These are phyloP conservation scores for Geranium brycei DNA, from an alignment of 345 rosid species.

Conservation along the genomic window DNA sequence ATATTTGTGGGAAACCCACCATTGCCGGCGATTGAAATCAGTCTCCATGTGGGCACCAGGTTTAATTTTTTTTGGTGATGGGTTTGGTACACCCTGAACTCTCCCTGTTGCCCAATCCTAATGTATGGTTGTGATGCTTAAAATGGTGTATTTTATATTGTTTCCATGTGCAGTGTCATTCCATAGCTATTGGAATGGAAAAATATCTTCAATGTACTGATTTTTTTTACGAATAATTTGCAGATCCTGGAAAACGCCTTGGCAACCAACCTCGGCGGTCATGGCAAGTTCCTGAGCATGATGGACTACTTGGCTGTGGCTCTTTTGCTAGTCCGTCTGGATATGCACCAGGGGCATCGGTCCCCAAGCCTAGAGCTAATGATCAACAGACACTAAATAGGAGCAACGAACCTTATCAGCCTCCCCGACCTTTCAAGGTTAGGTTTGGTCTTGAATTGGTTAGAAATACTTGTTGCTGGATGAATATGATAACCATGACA, in stretches of 20 bases:
- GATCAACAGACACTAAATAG: constrained; percentile 50
- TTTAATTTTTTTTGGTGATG: too few relatives aligned
- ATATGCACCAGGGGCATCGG: constrained; percentile 43
- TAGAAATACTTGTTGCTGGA: neutral
- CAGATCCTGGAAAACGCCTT: constrained; percentile 59
- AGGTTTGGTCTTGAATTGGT: constrained; percentile 3
- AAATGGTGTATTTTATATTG: too few relatives aligned
- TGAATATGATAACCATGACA: neutral
- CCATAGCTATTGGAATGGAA: neutral
- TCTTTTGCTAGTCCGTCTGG: constrained; percentile 78
- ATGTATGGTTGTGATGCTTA: too few relatives aligned
- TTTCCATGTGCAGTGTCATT: neutral
- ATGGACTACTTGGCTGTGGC: constrained; percentile 97
- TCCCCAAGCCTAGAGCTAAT: constrained; percentile 47
- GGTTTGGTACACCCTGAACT: too few relatives aligned
- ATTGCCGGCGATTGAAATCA: too few relatives aligned
- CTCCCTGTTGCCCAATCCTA: too few relatives aligned
- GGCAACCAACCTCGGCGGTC: constrained; percentile 62
- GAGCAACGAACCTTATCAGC: constrained; percentile 81
- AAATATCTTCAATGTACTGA: neutral
- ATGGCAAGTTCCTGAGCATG: constrained; percentile 86
- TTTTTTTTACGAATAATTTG: constrained; percentile 2
- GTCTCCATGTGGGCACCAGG: too few relatives aligned
- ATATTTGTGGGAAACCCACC: too few relatives aligned
- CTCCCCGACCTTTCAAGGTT: constrained; percentile 94